Percentiles rank a stretch among this genome's conserved stretches.
These are phyloP conservation scores for Mycena crocata DNA, from an alignment of 768 basidiomycete species.

Conservation along the genomic window DNA sequence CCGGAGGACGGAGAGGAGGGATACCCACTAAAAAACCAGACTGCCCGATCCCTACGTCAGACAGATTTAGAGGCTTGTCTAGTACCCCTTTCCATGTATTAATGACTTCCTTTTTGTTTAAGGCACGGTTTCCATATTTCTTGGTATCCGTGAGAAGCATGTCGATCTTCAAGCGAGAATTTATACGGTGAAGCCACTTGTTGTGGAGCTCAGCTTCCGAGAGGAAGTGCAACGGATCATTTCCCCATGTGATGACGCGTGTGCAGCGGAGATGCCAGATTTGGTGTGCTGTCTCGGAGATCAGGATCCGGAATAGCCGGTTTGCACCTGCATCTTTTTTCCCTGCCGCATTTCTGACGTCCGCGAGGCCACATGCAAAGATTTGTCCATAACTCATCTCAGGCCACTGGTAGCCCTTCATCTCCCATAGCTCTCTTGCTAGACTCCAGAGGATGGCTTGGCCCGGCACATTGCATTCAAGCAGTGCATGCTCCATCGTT, in stretches of 20 bases:
- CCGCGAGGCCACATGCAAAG: slow-evolving; percentile 11
- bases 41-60: neutral
- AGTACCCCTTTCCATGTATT: slow-evolving; percentile 18
- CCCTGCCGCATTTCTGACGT: neutral
- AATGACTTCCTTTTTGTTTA: neutral
- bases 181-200: slow-evolving; percentile 7
- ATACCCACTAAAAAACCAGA: slow-evolving; percentile 19
- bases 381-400: slow-evolving; percentile 17
- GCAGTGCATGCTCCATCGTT: slow-evolving; percentile 22
- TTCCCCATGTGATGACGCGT: slow-evolving; percentile 20
- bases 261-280: slow-evolving; percentile 35
- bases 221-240: no score
- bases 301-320: no score
- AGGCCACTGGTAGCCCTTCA: slow-evolving; percentile 3
- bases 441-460: slow-evolving; percentile 17
- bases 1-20: slow-evolving; percentile 15
- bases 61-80: slow-evolving; percentile 9
- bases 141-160: neutral
- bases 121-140: slow-evolving; percentile 1
- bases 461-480: slow-evolving; percentile 17
- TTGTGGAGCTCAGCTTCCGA: no score
- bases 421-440: slow-evolving; percentile 18
- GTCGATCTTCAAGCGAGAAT: neutral
- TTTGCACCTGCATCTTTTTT: slow-evolving; percentile 10
- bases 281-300: slow-evolving; percentile 34